A percentile compares a stretch with the other conserved stretches of the same genome.
These are phyloP conservation scores for Corylus avellana DNA, from an alignment of 306 rosid species.

Conservation along the genomic window DNA sequence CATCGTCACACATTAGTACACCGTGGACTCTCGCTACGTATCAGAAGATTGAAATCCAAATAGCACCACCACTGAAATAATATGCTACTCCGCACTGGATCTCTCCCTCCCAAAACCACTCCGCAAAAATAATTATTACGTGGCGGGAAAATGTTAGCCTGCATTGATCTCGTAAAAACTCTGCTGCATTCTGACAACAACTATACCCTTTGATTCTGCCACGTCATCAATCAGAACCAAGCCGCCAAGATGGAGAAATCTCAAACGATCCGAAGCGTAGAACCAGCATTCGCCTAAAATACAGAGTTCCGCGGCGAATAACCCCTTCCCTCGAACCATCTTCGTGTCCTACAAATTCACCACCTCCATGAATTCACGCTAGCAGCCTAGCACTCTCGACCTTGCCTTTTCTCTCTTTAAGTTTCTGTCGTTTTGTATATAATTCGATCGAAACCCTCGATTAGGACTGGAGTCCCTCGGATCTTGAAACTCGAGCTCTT, in stretches of 20 bases:
- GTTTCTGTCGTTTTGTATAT: background rate
- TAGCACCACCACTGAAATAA: too few species aligned
- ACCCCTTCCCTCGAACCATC: background rate
- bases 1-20: too few species aligned
- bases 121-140: background rate
- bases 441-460: constrained; percentile 35
- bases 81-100: background rate
- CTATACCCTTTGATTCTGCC: too few species aligned
- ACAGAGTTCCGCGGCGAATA: constrained; percentile 8
- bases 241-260: background rate
- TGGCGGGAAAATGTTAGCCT: too few species aligned
- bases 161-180: too few species aligned
- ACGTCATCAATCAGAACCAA: too few species aligned
- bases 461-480: constrained; percentile 25
- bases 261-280: background rate
- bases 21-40: too few species aligned
- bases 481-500: constrained; percentile 18
- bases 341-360: constrained; percentile 22
- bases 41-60: too few species aligned
- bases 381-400: constrained; percentile 1
- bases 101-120: background rate
- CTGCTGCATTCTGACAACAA: background rate
- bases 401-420: background rate
- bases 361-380: background rate
- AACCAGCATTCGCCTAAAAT: background rate